A percentile compares a stretch with the other conserved stretches of the same genome.
phyloP scores from a whole-genome alignment of 2,329 filamentous ascomycete species.

The Aspergillus awamori region DNA sequence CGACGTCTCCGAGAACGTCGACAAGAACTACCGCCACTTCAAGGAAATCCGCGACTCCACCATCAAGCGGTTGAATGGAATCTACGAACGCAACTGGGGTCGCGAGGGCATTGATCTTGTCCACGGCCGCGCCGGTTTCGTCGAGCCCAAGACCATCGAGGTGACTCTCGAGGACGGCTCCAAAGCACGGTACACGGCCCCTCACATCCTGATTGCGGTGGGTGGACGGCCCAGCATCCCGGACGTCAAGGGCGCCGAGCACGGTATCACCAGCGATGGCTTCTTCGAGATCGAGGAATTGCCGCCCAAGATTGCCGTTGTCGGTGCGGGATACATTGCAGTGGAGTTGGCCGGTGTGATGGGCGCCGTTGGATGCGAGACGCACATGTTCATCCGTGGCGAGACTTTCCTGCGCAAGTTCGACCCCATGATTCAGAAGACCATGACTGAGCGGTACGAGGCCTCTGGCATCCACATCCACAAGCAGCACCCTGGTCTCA shows the following conservation, averaged over 20 bases:
- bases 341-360: conserved; percentile 56
- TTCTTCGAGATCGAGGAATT: conserved; percentile 56
- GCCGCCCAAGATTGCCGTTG: conserved; percentile 54
- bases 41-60: conserved; percentile 52
- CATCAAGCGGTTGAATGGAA: conserved; percentile 50
- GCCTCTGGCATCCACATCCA: conserved; percentile 53
- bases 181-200: conserved; percentile 45
- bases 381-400: conserved; percentile 55
- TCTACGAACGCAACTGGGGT: conserved; percentile 55
- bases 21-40: conserved; percentile 51
- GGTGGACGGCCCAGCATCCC: conserved; percentile 52
- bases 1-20: conserved; percentile 46
- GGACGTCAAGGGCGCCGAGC: conserved; percentile 49
- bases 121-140: conserved; percentile 52
- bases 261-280: conserved; percentile 55
- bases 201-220: conserved; percentile 53
- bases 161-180: conserved; percentile 48
- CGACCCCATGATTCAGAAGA: conserved; percentile 56
- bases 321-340: conserved; percentile 56
- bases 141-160: conserved; percentile 49
- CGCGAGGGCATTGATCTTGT: conserved; percentile 55
- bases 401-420: conserved; percentile 54
- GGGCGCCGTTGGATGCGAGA: conserved; percentile 53
- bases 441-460: conserved; percentile 56
- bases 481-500: conserved; percentile 50